Evolutionary conservation across 2,329 filamentous ascomycete genomes (phyloP), one percentile per base, ranked within the genome.

Genomic region (Xylaria sp.): DNA sequence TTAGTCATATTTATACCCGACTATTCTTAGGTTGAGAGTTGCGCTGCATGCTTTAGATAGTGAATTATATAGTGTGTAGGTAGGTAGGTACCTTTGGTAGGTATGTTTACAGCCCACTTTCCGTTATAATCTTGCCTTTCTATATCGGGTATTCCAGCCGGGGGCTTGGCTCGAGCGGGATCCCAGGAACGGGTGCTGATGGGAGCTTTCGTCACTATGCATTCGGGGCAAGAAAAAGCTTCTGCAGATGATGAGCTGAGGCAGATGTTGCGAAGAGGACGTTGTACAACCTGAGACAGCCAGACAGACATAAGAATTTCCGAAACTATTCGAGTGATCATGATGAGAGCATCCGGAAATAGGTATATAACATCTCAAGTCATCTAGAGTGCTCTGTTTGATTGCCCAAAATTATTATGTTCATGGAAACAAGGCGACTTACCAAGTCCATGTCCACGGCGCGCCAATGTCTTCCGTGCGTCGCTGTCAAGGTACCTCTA

Each of bases 201-300:
- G 54, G 59, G 57, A 30, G 54, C 69, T 67, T 71, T 69, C 69
- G 64, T 71, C 67, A 67, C 69, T 58, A 17, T 67, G 67, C 67
- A 69, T 71, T 27, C 50, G 21, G 48, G 45, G 27, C 45, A 57
- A 53, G 39, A 17, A 55, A 39, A 27, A 61, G 47, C 56, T 61
- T 27, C 57, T 58, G 51, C 45, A 42, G 42, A 59, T 34, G 47
- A 36, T 36, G 42, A 47, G 42, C 42, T 45, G 17, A 60, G 21
- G 27, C 30, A 34, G 34, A 30, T 50, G 30, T 50, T 61, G 36
- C 39, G 56, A 65, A 4, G 42, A 54, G 50, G 54, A 47, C 51
- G 57, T 57, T 21, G 68, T 56, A 45, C 56, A 27, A 64, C 60
- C 21, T 58, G 42, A 61, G 30, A 61, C 65, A 27, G 47, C 21